Base-by-base conservation (phyloP, 1,284 basidiomycete genomes). In the Sutorius eximius region DNA sequence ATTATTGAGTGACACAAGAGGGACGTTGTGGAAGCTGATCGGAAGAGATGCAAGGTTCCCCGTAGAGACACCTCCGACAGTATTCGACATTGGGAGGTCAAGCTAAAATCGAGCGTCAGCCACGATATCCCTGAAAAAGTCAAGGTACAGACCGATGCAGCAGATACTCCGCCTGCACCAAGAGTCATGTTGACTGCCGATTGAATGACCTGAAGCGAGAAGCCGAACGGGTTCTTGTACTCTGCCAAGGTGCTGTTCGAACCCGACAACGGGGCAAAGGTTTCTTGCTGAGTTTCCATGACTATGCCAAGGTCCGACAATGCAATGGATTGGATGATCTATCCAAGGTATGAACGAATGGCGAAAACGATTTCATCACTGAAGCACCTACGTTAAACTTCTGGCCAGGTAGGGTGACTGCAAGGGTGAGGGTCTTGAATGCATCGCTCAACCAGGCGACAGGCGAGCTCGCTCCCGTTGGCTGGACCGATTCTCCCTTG, bases 181-280 rank as follows among this genome's bases (percentile, higher is more conserved):
- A 91, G 68, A 20, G 75, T 76, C 58, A 89, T 81, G 29, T 78
- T 75, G 61, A 89, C 76, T 4, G 76, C 74, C 1, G 82, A 74
- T 62, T 81, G 75, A 22, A 87, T 69, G 37, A 87, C 85, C 65
- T 87, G 85, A 51, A 92, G 68, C 20, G 82, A 82, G 73, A 91
- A 92, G 11, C 82, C 85, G 70, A 92, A 91, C 2, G 89, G 89
- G 70, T 91, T 92, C 70, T 82, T 82, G 67, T 87, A 89, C 56
- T 77, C 74, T 15, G 87, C 89, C 4, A 86, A 59, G 1, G 86
- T 87, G 53, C 76, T 72, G 53, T 82, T 75, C 24, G 86, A 88
- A 60, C 81, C 79, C 0, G 83, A 73, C n/a, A 77, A 70, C 0
- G 86, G 85, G 4, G 81, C 77, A 60, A 82, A 87, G 0, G 80